Conservation (phyloP, 257 asterid species). For the Solanum sparsipilum region DNA sequence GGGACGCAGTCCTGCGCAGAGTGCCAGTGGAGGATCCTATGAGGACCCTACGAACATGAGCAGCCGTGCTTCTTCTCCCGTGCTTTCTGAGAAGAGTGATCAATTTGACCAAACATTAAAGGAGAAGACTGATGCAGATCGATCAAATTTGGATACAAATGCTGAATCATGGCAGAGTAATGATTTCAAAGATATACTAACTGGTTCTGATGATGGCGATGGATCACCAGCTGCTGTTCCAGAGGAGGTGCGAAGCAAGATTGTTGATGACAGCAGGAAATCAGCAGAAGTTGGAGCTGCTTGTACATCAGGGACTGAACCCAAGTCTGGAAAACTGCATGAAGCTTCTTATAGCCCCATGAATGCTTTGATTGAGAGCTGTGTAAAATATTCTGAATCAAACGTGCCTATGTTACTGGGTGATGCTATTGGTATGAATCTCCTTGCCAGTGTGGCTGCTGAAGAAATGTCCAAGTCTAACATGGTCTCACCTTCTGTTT, state of each 20-base stretch:
- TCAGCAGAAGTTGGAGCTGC: conserved; percentile 20
- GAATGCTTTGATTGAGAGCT: conserved; percentile 91
- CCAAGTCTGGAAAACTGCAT: conserved; percentile 34
- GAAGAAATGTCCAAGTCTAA: conserved; percentile 65
- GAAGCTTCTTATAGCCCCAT: conserved; percentile 70
- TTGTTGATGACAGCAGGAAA: conserved; percentile 24
- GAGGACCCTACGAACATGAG: conserved; percentile 42
- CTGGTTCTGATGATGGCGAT: conserved; percentile 44
- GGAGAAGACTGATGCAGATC: conserved; percentile 37
- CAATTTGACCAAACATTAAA: conserved; percentile 24
- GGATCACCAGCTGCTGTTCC: conserved; percentile 30
- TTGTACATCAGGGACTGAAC: conserved; percentile 23
- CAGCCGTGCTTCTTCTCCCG: conserved; percentile 54
- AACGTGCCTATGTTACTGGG: conserved; percentile 49
- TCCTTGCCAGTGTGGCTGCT: conserved; percentile 95
- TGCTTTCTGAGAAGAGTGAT: conserved; percentile 31
- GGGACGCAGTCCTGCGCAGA: conserved; percentile 57
- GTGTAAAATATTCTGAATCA: conserved; percentile 74
- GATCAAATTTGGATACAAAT: conserved; percentile 29
- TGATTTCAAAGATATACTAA: conserved; percentile 34
- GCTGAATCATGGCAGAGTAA: conserved; percentile 34
- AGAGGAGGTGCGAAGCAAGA: conserved; percentile 45
- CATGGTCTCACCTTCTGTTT: conserved; percentile 39
- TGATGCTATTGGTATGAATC: conserved; percentile 89
- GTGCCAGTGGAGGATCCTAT: conserved; percentile 35